These are phyloP conservation scores for Pestalotiopsis sp. DNA, from an alignment of 2,329 filamentous ascomycete genomes.

Conservation along the genomic window DNA sequence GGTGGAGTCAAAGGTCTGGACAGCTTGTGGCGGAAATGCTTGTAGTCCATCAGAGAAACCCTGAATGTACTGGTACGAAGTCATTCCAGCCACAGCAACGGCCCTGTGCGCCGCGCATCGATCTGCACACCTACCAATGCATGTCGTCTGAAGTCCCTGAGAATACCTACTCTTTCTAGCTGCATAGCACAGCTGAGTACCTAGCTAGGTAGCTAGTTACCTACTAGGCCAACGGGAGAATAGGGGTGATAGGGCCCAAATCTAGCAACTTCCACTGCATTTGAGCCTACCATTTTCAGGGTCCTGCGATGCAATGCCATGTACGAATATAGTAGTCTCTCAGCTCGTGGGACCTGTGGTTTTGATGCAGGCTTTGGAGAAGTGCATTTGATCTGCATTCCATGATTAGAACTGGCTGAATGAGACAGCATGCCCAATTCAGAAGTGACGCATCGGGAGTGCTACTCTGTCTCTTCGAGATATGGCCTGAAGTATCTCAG, in stretches of 20 bases:
- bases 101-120: not conserved
- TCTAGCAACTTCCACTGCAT: not conserved
- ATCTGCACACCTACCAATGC: constrained; percentile 6
- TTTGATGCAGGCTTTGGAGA: not conserved
- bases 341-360: not conserved
- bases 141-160: not conserved
- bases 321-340: not conserved
- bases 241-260: no score
- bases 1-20: constrained; percentile 3
- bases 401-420: no score
- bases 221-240: no score
- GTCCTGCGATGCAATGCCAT: constrained; percentile 9
- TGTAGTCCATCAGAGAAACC: not conserved
- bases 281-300: constrained; percentile 1
- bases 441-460: no score
- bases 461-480: no score
- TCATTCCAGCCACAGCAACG: not conserved
- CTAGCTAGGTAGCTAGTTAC: no score
- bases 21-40: constrained; percentile 8
- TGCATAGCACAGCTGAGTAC: not conserved
- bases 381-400: not conserved
- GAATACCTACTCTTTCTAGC: not conserved
- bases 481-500: no score
- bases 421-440: no score
- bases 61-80: constrained; percentile 5